These are phyloP conservation scores for Microdochium nivale DNA, from an alignment of 2,329 filamentous ascomycete genomes.

Conservation along the genomic window DNA sequence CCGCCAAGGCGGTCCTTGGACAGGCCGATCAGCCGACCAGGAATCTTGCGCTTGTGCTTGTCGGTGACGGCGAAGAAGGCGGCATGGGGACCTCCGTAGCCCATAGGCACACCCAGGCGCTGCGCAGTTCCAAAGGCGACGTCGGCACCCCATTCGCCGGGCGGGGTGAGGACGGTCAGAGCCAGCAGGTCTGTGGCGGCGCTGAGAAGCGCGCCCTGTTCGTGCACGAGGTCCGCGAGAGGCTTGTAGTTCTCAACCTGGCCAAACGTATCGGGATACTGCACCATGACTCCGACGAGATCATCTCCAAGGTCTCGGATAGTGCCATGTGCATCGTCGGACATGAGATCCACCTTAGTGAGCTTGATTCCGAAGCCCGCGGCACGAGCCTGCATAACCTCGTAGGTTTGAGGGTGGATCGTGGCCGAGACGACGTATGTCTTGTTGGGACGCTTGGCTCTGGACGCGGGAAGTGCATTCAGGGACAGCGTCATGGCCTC, in stretches of 20 bases:
- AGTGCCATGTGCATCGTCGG: conserved; percentile 48
- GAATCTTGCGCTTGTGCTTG: conserved; percentile 90
- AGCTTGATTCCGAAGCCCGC: conserved; percentile 87
- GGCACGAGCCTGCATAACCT: conserved; percentile 75
- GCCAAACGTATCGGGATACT: conserved; percentile 87
- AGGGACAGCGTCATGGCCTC: conserved; percentile 94
- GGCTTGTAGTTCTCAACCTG: conserved; percentile 66
- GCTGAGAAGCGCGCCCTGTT: conserved; percentile 69
- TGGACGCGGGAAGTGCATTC: conserved; percentile 61
- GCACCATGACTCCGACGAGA: conserved; percentile 82
- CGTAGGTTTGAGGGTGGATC: conserved; percentile 78
- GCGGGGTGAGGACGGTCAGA: conserved; percentile 77
- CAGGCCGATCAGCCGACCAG: conserved; percentile 80
- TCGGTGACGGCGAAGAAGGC: conserved; percentile 92
- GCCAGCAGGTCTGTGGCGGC: conserved; percentile 86
- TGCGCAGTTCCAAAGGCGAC: conserved; percentile 92
- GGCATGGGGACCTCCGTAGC: conserved; percentile 89
- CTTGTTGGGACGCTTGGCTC: conserved; percentile 68
- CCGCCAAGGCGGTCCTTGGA: conserved; percentile 85
- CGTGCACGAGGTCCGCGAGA: conserved; percentile 70
- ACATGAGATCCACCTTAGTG: conserved; percentile 61
- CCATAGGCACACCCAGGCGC: conserved; percentile 83
- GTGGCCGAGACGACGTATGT: conserved; percentile 76
- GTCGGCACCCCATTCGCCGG: conserved; percentile 90
- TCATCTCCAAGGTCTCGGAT: conserved; percentile 71